Evolutionary conservation across 140 eudicot species (phyloP), one percentile per base, ranked within the genome.

Genomic region (Anethum foeniculum): DNA sequence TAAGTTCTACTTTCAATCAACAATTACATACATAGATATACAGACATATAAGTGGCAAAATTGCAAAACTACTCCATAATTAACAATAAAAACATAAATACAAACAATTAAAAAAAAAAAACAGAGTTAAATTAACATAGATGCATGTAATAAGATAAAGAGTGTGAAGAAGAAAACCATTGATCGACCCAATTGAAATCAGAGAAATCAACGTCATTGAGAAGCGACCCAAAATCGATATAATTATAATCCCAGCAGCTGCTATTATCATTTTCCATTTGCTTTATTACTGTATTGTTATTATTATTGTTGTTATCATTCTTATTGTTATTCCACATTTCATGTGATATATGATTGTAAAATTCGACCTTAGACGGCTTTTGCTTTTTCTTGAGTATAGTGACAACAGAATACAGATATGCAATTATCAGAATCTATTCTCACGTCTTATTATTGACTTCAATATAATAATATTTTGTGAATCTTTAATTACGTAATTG

Each of bases 141-240:
- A 41, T 41, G 46, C 46, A 41, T 5, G 46, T 7, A 41, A 41
- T 41, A 3, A 39, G 43, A 6, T 41, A 41, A 41, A 7, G 46
- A 41, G 46, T 39, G 46, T 1, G 46, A 41, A 41, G 9, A 73
- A 46, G 49, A 46, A 34, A 34, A 89, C 97, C 90, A 80, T 67
- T 85, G 86, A 47, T 82, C 80, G 56, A 67, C 72, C 94, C 92
- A 89, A 83, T 71, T 83, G 49, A 86, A 86, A 85, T 85, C 90
- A 81, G 82, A 15, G 28, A 92, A 84, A 79, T 84, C 79, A 36
- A 82, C 88, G 68, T 86, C 96, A 80, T 88, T 84, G 69, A 92
- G 77, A 64, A 92, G 85, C 47, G 56, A 30, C 84, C 81, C 74
- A 86, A 90, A 86, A 83, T 90, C 93, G 4, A 86, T 79, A 1